Evolutionary conservation across 805 yeast genomes (phyloP).

Genomic region (Lipomyces starkeyi): DNA sequence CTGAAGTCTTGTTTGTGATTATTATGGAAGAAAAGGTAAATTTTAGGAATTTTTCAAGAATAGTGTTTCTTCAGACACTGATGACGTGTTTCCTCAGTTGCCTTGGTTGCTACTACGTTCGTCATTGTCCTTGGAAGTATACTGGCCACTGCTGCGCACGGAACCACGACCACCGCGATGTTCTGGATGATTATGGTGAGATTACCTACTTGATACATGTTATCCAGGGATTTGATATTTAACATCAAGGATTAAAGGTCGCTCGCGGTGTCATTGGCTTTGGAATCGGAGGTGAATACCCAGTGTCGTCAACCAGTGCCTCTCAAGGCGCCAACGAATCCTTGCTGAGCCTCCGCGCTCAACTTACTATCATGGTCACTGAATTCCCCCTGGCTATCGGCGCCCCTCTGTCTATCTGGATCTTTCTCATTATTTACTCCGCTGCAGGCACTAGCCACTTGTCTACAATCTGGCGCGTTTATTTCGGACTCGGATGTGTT

Average conservation of each 20-base stretch:
- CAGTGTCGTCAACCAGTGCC: conserved; percentile 68
- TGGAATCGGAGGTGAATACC: conserved; percentile 80
- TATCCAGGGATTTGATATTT: no score
- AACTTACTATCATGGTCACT: conserved; percentile 67
- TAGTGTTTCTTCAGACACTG: not conserved
- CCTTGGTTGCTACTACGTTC: conserved; percentile 67
- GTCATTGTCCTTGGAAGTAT: conserved; percentile 67
- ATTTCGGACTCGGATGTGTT: conserved; percentile 68
- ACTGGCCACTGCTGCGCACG: conserved; percentile 73
- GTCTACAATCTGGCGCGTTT: conserved; percentile 63
- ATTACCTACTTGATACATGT: not conserved
- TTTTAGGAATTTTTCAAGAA: no score
- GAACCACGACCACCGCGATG: conserved; percentile 61
- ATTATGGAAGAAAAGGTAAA: not conserved
- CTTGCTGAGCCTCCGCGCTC: conserved; percentile 62
- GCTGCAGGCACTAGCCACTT: conserved; percentile 52
- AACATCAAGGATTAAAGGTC: conserved; percentile 38
- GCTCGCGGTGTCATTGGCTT: conserved; percentile 76
- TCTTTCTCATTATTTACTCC: conserved; percentile 69
- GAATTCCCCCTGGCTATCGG: conserved; percentile 76
- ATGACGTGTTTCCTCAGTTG: conserved; percentile 46
- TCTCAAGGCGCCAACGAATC: conserved; percentile 74
- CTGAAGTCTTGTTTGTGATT: not conserved
- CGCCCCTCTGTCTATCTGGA: conserved; percentile 71
- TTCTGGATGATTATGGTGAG: conserved; percentile 71